Percentiles rank a stretch among this genome's conserved stretches.
phyloP scores from a whole-genome alignment of 2,329 filamentous ascomycete genomes.

The Fonsecaea multimorphosa region DNA sequence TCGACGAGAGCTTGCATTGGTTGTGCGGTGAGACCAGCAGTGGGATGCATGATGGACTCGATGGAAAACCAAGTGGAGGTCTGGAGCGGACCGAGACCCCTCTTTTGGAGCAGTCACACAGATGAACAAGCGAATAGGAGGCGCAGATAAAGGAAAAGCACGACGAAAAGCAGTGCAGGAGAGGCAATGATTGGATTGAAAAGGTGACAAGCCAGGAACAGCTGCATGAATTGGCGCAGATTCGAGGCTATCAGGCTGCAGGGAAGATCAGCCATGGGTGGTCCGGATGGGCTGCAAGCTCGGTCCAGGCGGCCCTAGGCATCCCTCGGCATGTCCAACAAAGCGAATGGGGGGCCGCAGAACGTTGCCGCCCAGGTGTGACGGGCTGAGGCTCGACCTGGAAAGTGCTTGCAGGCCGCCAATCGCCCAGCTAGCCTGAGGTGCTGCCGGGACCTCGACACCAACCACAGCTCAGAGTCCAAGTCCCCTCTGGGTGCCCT shows the following conservation, averaged over 20 bases:
- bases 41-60: constrained; percentile 19
- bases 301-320: neutral
- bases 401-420: constrained; percentile 1
- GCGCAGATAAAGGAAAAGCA: constrained; percentile 10
- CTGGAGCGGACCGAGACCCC: constrained; percentile 34
- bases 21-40: constrained; percentile 20
- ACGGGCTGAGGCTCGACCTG: constrained; percentile 5
- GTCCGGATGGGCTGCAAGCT: neutral
- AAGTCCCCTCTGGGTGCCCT: neutral
- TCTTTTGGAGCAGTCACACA: constrained; percentile 16
- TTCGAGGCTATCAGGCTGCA: neutral
- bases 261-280: neutral
- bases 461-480: neutral
- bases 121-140: neutral
- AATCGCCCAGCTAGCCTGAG: neutral
- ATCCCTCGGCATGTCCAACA: neutral
- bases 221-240: constrained; percentile 12
- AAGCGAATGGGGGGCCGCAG: neutral
- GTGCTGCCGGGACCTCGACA: neutral
- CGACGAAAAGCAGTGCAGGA: constrained; percentile 6
- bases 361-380: constrained; percentile 19
- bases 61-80: constrained; percentile 16
- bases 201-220: constrained; percentile 25
- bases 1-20: constrained; percentile 35
- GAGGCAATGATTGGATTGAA: constrained; percentile 11